Conservation (phyloP, 306 rosid species). For the Lablab purpureus region DNA sequence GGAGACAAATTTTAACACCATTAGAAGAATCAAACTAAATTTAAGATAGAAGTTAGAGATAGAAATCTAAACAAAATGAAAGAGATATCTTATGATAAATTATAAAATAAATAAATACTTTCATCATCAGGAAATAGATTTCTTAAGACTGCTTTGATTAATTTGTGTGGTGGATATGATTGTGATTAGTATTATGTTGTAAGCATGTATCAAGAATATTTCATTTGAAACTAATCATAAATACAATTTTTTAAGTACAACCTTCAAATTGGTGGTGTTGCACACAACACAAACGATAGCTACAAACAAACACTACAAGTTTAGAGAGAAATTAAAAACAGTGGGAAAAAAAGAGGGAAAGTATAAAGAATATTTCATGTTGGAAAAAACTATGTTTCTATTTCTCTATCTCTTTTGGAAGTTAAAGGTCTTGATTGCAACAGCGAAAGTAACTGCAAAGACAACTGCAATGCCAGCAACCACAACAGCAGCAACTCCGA, state of each 20-base stretch:
- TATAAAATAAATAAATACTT: too few relatives aligned
- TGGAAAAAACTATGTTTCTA: too few relatives aligned
- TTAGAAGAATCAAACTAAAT: too few relatives aligned
- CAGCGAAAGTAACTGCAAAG: slow-evolving; percentile 55
- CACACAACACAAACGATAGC: background rate
- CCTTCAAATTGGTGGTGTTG: slow-evolving; percentile 6
- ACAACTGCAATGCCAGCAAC: slow-evolving; percentile 42
- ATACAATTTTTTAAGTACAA: slow-evolving; percentile 37
- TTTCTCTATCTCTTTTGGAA: background rate
- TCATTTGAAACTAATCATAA: slow-evolving; percentile 15
- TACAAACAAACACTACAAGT: background rate
- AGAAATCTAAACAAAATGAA: too few relatives aligned
- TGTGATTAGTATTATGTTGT: background rate
- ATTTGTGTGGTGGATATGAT: background rate
- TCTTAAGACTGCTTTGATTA: too few relatives aligned
- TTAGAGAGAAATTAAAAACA: background rate
- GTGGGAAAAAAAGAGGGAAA: background rate
- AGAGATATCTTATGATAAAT: too few relatives aligned
- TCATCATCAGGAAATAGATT: too few relatives aligned
- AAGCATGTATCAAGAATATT: background rate
- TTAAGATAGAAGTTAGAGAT: too few relatives aligned
- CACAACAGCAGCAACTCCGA: slow-evolving; percentile 52
- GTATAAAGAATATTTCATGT: slow-evolving; percentile 24
- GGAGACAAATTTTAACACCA: too few relatives aligned
- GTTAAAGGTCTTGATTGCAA: slow-evolving; percentile 55